These are phyloP conservation scores for cucumber (Cucumis sativus) DNA, from an alignment of 306 rosid genomes.

Conservation along the genomic window DNA sequence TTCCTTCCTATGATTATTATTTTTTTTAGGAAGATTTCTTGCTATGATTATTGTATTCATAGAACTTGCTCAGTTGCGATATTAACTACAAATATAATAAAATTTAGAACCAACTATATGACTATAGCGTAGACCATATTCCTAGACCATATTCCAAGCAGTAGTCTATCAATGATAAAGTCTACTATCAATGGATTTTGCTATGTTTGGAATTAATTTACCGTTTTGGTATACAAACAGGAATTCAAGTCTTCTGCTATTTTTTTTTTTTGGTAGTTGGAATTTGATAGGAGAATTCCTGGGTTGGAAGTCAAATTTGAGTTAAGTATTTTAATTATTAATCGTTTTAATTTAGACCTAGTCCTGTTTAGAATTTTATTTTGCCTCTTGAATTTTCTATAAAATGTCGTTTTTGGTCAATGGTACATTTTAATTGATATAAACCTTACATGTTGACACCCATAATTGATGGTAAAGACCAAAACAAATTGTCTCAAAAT, in stretches of 20 bases:
- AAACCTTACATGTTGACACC: not conserved
- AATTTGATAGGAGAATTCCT: not conserved
- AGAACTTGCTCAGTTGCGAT: too few relatives aligned
- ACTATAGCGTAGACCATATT: too few relatives aligned
- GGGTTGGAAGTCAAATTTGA: slow-evolving; percentile 3
- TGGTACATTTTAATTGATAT: not conserved
- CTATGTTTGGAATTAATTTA: too few relatives aligned
- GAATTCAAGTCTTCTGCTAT: not conserved
- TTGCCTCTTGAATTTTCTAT: not conserved
- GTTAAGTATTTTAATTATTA: not conserved
- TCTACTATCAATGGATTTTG: too few relatives aligned
- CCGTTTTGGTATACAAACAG: too few relatives aligned
- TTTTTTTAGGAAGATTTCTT: not conserved
- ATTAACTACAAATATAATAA: too few relatives aligned
- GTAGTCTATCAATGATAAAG: too few relatives aligned
- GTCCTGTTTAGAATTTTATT: not conserved
- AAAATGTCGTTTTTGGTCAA: not conserved
- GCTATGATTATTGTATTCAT: not conserved
- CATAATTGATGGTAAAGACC: not conserved
- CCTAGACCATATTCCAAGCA: too few relatives aligned
- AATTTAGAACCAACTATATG: too few relatives aligned
- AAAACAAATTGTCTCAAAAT: not conserved
- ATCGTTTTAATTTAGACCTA: not conserved
- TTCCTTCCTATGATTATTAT: not conserved
- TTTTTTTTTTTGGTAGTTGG: not conserved